Percentiles rank a stretch among this genome's conserved stretches.
phyloP scores from a whole-genome alignment of 345 rosid species.

The Nasturtium officinale region DNA sequence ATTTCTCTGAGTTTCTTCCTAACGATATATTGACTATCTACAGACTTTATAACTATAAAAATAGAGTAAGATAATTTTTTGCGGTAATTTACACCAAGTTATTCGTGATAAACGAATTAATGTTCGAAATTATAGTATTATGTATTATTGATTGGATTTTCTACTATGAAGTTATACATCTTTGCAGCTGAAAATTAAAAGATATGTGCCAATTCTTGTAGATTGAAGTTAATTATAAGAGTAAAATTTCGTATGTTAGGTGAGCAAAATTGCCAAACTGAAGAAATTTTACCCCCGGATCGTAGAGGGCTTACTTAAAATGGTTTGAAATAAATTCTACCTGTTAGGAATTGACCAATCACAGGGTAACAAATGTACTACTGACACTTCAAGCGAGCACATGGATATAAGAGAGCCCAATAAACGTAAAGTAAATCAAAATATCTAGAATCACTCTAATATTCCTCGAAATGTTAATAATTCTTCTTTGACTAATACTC shows the following conservation, averaged over 20 bases:
- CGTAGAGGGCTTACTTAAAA: neutral
- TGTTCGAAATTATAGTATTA: neutral
- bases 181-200: conserved; percentile 14
- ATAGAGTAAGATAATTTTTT: neutral
- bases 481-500: neutral
- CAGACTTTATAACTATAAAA: too few species aligned
- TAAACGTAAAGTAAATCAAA: too few species aligned
- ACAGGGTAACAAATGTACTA: neutral
- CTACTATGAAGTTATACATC: neutral
- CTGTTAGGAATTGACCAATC: neutral
- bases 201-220: conserved; percentile 5
- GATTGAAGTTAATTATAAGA: neutral
- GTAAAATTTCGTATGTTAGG: conserved; percentile 49
- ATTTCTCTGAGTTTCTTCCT: conserved; percentile 23
- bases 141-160: neutral
- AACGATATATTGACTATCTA: neutral
- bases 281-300: conserved; percentile 36
- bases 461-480: too few species aligned
- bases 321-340: neutral
- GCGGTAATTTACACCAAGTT: neutral
- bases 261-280: conserved; percentile 45
- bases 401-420: neutral
- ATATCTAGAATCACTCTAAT: too few species aligned
- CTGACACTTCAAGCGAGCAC: neutral
- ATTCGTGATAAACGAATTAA: neutral